These are phyloP conservation scores for Brasenia schreberi DNA, from an alignment of 164 flowering plant species.

Conservation along the genomic window DNA sequence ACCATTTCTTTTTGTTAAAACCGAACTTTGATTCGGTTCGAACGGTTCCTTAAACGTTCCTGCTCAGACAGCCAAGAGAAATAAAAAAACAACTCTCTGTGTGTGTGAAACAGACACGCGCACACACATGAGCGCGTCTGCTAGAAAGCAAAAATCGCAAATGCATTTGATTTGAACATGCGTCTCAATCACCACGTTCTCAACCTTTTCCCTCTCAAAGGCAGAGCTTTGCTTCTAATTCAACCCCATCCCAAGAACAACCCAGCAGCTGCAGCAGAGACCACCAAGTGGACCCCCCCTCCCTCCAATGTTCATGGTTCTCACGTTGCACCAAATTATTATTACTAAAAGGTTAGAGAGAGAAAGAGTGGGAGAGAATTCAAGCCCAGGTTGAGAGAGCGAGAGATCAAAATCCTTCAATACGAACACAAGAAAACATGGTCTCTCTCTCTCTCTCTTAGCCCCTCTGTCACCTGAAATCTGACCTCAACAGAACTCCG, in stretches of 20 bases:
- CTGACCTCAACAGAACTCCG: neutral
- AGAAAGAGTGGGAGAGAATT: neutral
- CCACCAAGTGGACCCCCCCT: neutral
- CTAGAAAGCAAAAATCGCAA: too few relatives aligned
- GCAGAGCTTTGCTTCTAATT: neutral
- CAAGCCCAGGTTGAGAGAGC: neutral
- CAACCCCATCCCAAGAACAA: neutral
- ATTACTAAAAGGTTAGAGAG: neutral
- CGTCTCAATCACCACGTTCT: neutral
- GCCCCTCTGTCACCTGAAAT: constrained; percentile 1
- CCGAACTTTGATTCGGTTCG: too few relatives aligned
- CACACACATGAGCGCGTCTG: too few relatives aligned
- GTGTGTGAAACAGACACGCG: too few relatives aligned
- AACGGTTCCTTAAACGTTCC: too few relatives aligned
- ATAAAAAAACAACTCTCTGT: too few relatives aligned
- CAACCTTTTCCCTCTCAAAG: neutral
- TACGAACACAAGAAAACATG: neutral
- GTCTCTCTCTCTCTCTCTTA: neutral
- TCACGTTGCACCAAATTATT: constrained; percentile 11
- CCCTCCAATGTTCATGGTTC: constrained; percentile 21
- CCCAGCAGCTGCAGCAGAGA: neutral
- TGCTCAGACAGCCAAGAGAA: too few relatives aligned
- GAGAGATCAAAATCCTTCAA: neutral
- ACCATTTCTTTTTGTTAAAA: too few relatives aligned
- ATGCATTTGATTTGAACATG: too few relatives aligned